These are phyloP conservation scores for Pseudophaeomoniella oleicola DNA, from an alignment of 2,329 filamentous ascomycete genomes.

Conservation along the genomic window DNA sequence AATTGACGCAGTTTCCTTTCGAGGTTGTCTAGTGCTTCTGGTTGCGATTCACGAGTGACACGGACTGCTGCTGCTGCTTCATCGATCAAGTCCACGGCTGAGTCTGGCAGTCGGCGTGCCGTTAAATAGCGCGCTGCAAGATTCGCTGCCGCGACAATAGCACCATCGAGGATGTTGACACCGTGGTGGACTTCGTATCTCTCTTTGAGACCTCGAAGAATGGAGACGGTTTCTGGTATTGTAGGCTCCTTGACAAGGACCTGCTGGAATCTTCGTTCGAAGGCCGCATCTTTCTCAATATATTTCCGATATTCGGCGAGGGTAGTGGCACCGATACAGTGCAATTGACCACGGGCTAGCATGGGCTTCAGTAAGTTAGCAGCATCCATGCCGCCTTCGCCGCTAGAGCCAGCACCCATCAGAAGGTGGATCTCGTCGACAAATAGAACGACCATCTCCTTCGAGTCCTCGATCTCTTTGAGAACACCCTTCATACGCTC, in stretches of 20 bases:
- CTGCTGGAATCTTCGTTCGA: conserved; percentile 97
- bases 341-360: conserved; percentile 88
- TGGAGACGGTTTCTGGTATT: conserved; percentile 83
- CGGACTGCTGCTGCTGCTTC: conserved; percentile 94
- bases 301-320: conserved; percentile 95
- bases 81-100: conserved; percentile 89
- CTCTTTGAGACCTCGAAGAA: conserved; percentile 95
- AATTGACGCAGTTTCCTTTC: conserved; percentile 82
- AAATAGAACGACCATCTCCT: conserved; percentile 94
- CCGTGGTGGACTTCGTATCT: conserved; percentile 97
- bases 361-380: conserved; percentile 96
- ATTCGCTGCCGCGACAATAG: conserved; percentile 80
- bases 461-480: conserved; percentile 89
- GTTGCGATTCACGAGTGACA: conserved; percentile 89
- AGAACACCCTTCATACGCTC: conserved; percentile 98
- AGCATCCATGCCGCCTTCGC: conserved; percentile 96
- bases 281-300: conserved; percentile 95
- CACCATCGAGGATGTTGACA: conserved; percentile 89
- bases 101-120: conserved; percentile 78
- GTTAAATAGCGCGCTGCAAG: conserved; percentile 90
- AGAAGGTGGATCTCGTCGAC: conserved; percentile 97
- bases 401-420: conserved; percentile 90
- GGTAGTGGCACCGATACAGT: conserved; percentile 96
- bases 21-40: conserved; percentile 86
- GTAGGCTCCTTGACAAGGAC: conserved; percentile 90